A percentile compares a stretch with the other conserved stretches of the same genome.
Conservation (phyloP, 2,329 filamentous ascomycete genomes). For the Sphaerostilbella broomeana region DNA sequence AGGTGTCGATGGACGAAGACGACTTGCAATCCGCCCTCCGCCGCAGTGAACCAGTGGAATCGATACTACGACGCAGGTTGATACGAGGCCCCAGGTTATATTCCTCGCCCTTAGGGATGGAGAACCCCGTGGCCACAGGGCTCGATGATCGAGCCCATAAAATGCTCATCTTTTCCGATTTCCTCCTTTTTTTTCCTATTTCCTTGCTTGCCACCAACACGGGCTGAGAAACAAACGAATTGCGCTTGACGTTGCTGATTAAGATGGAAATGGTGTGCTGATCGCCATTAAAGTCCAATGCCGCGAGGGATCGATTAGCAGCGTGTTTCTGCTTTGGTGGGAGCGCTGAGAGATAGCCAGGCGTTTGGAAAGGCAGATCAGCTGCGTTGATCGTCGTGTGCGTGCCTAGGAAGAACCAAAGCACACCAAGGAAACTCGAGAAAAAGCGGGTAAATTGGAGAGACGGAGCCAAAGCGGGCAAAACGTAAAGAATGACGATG, state of each 20-base stretch:
- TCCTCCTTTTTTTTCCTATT: constrained; percentile 2
- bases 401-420: constrained; percentile 13
- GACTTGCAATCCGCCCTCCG: constrained; percentile 9
- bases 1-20: constrained; percentile 32
- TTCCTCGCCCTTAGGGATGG: constrained; percentile 14
- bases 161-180: constrained; percentile 10
- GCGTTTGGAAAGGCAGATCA: too few relatives aligned
- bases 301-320: too few relatives aligned
- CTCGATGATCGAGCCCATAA: constrained; percentile 8
- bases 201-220: neutral
- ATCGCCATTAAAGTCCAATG: constrained; percentile 14
- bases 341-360: too few relatives aligned
- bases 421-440: too few relatives aligned
- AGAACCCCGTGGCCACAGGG: constrained; percentile 14
- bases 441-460: constrained; percentile 10
- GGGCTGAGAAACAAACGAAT: constrained; percentile 4
- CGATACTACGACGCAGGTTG: constrained; percentile 19
- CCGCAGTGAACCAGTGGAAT: constrained; percentile 14
- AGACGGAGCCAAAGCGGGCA: constrained; percentile 10
- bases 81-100: constrained; percentile 23
- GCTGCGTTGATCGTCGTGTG: constrained; percentile 8
- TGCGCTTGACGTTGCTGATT: constrained; percentile 8
- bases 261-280: constrained; percentile 7
- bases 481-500: constrained; percentile 10
- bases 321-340: too few relatives aligned